These are phyloP conservation scores for Podila verticillata DNA, from an alignment of 192 early-diverging fungal genomes.

Conservation along the genomic window DNA sequence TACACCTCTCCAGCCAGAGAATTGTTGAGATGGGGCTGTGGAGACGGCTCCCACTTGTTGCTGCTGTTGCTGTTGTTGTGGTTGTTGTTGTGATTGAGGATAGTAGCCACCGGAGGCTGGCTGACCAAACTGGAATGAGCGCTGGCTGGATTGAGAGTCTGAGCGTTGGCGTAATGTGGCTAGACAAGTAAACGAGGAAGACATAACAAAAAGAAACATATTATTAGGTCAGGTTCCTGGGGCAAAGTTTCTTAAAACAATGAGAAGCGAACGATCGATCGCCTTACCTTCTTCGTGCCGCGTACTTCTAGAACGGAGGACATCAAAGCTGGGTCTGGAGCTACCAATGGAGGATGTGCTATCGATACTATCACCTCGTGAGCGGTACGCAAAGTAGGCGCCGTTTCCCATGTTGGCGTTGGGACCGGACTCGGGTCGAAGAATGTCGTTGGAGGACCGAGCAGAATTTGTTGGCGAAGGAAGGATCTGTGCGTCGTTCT, in stretches of 20 bases:
- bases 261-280: too few species aligned
- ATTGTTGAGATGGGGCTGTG: slow-evolving; percentile 28
- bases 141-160: slow-evolving; percentile 44
- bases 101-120: slow-evolving; percentile 27
- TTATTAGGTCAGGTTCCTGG: too few species aligned
- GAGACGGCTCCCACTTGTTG: slow-evolving; percentile 11
- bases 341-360: slow-evolving; percentile 35
- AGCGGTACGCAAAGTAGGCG: slow-evolving; percentile 37
- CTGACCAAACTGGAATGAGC: slow-evolving; percentile 22
- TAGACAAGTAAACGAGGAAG: neutral
- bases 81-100: slow-evolving; percentile 41
- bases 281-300: slow-evolving; percentile 41
- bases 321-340: slow-evolving; percentile 44
- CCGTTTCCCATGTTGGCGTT: slow-evolving; percentile 9
- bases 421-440: slow-evolving; percentile 6
- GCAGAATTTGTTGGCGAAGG: slow-evolving; percentile 46
- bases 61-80: slow-evolving; percentile 22
- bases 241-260: too few species aligned
- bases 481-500: slow-evolving; percentile 28
- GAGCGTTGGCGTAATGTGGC: slow-evolving; percentile 36
- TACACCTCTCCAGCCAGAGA: slow-evolving; percentile 68
- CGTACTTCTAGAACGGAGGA: slow-evolving; percentile 27
- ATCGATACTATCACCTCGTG: slow-evolving; percentile 45
- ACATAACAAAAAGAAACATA: neutral
- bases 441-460: slow-evolving; percentile 38